Evolutionary conservation across 2,329 filamentous ascomycete species (phyloP).

Genomic region (Dothistroma pini): DNA sequence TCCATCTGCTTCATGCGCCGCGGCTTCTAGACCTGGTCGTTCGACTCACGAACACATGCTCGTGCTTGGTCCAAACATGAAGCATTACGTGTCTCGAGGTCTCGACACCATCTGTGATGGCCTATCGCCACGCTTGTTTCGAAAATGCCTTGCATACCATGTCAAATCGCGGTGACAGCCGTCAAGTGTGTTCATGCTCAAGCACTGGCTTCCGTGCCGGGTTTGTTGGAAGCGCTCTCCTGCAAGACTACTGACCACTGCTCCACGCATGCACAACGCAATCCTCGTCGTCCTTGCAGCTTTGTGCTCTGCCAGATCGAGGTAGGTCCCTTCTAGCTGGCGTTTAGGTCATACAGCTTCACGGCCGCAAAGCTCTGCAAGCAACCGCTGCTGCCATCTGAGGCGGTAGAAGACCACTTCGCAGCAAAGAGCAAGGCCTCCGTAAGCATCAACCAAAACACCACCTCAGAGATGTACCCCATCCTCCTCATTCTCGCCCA

Average conservation of each 20-base stretch:
- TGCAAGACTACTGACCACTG: too few species aligned
- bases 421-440: neutral
- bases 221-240: neutral
- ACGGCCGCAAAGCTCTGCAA: too few species aligned
- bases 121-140: neutral
- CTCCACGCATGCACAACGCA: too few species aligned
- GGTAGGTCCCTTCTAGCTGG: too few species aligned
- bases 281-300: too few species aligned
- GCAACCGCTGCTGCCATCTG: too few species aligned
- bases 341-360: too few species aligned
- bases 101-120: neutral
- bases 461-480: conserved; percentile 58
- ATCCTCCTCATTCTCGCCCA: conserved; percentile 48
- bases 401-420: too few species aligned
- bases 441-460: too few species aligned
- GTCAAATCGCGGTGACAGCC: neutral
- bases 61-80: neutral
- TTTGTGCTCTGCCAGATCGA: too few species aligned
- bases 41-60: neutral
- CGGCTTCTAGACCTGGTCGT: neutral
- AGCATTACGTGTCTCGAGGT: neutral
- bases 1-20: neutral
- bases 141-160: neutral
- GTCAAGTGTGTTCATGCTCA: neutral
- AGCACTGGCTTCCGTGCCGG: neutral